Base-by-base conservation (phyloP, 768 basidiomycete genomes). In the Suillus plorans region DNA sequence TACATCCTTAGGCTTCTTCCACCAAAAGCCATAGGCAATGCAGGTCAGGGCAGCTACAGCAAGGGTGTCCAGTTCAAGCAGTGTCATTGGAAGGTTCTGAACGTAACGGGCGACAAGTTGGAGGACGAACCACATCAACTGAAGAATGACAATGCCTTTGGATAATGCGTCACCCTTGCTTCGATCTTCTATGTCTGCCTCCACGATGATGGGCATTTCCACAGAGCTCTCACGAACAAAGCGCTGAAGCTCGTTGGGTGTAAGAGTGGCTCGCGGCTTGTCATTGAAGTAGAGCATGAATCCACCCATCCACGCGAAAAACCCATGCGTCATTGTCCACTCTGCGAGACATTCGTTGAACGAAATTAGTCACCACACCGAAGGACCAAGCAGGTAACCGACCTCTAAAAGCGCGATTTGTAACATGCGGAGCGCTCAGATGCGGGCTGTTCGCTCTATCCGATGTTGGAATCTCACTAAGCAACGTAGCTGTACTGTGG, bases 31-130 rank as follows among this genome's bases (percentile, higher is more conserved):
- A 61, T 78, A 81, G 12, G 71, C 73, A 28, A 71, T 65, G 12
- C 72, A 60, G 25, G 74, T 79, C 39, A 80, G 67, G 2, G 70
- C 44, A 2, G 72, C 74, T 57, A 77, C 77, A 1, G 74, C 79
- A 36, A 80, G 36, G 1, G 80, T 81, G 2, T 74, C 67, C 14
- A 80, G 93, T 52, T 90, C 91, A 10, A 91, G 91, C 4, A 77
- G 71, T 7, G 77, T 78, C 2, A 79, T 52, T 0, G 74, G 69
- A 12, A 81, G 70, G 9, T 62, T 45, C 13, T 73, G 58, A 9
- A n/a, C 28, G 37, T 65, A 42, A 7, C 79, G 72, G 2, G 69
- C 69, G 7, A 76, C 68, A 60, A 72, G 72, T 53, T 79, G 74
- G n/a, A 71, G 60, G 57, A 71, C 61, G 66, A 81, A 82, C 78